Conservation (phyloP, 768 basidiomycete genomes). For the Leucocoprinus sp. region DNA sequence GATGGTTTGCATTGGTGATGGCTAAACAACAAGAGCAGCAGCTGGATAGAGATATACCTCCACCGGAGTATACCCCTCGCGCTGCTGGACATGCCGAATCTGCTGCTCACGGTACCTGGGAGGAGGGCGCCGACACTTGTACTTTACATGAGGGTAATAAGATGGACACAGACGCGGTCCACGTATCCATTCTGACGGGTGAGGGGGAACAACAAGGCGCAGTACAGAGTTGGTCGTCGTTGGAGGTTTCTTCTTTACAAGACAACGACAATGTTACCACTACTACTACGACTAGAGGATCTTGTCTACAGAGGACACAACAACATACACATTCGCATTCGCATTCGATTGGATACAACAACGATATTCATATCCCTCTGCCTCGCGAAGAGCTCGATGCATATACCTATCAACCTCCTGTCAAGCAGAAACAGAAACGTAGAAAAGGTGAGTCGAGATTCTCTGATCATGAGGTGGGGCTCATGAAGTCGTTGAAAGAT, state of each 20-base stretch:
- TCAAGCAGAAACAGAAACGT: conserved; percentile 35
- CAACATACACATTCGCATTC: conserved; percentile 15
- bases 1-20: conserved; percentile 53
- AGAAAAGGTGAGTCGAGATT: conserved; percentile 54
- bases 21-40: conserved; percentile 28
- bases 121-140: too few relatives aligned
- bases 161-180: too few relatives aligned
- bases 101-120: too few relatives aligned
- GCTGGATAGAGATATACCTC: conserved; percentile 44
- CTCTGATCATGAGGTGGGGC: neutral
- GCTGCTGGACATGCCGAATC: conserved; percentile 17
- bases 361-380: conserved; percentile 35
- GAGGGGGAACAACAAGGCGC: too few relatives aligned
- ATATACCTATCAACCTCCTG: conserved; percentile 53
- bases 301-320: conserved; percentile 16
- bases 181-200: too few relatives aligned
- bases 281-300: conserved; percentile 9
- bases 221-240: too few relatives aligned
- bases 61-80: conserved; percentile 68
- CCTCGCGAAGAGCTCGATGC: conserved; percentile 64
- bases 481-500: conserved; percentile 33
- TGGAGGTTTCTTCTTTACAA: too few relatives aligned
- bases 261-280: conserved; percentile 4
- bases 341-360: conserved; percentile 37
- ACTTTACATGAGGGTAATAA: too few relatives aligned